Evolutionary conservation across 331 rosid genomes (phyloP).

Genomic region (Rhamnella rubrinervis): DNA sequence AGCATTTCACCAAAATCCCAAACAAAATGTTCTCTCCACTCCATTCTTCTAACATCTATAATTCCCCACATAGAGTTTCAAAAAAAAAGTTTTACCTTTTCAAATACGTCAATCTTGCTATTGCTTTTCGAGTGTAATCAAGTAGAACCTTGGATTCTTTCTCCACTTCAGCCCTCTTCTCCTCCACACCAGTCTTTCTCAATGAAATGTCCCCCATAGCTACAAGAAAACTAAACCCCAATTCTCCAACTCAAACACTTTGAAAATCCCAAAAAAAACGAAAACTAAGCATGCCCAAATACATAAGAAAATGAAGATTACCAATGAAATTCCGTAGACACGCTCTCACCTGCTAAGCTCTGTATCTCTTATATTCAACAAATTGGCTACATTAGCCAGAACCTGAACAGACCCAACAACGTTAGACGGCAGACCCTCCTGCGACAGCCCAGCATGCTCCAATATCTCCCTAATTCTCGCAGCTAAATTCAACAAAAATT

Average conservation of each 20-base stretch:
- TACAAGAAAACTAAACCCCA: slow-evolving; percentile 72
- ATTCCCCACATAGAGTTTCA: background rate
- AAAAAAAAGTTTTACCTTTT: slow-evolving; percentile 53
- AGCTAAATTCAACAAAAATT: slow-evolving; percentile 44
- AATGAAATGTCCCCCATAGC: slow-evolving; percentile 91
- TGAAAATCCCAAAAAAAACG: background rate
- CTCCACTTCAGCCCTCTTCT: slow-evolving; percentile 76
- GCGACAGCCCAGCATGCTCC: slow-evolving; percentile 81
- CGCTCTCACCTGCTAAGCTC: slow-evolving; percentile 74
- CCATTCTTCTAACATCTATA: too few species aligned
- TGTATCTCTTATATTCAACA: slow-evolving; percentile 92
- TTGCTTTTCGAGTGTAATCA: slow-evolving; percentile 85
- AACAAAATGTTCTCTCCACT: background rate
- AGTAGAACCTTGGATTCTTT: slow-evolving; percentile 82
- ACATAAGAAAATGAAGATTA: slow-evolving; percentile 21
- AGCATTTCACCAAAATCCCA: slow-evolving; percentile 5
- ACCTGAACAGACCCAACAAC: slow-evolving; percentile 76
- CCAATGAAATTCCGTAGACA: background rate
- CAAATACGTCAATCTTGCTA: slow-evolving; percentile 79
- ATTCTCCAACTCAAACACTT: slow-evolving; percentile 22
- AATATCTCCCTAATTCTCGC: slow-evolving; percentile 87
- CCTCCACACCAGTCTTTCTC: slow-evolving; percentile 90
- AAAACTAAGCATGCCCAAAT: background rate
- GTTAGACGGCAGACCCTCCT: slow-evolving; percentile 68
- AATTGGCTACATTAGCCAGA: slow-evolving; percentile 78